Conservation (phyloP, 306 rosid species). For the Purshia tridentata region DNA sequence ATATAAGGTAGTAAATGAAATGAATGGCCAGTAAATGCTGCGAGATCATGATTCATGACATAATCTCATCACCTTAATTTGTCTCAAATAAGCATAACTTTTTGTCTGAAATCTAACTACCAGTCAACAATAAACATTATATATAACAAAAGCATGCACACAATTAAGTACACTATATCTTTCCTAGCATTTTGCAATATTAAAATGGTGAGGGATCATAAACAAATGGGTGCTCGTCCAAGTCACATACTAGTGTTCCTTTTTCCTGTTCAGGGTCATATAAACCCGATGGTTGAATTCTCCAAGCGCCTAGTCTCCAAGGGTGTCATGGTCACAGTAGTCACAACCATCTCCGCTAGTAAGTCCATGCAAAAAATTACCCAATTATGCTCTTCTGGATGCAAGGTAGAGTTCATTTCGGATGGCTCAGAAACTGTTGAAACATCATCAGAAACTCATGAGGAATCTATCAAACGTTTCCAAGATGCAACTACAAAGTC, state of each 20-base stretch:
- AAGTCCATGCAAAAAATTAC: neutral
- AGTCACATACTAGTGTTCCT: neutral
- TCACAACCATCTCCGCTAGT: neutral
- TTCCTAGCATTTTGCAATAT: too few relatives aligned
- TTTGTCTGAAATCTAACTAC: too few relatives aligned
- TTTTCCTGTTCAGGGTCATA: slow-evolving; percentile 1
- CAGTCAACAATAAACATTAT: too few relatives aligned
- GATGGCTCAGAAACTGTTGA: neutral
- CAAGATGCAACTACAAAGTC: neutral
- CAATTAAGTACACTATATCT: too few relatives aligned
- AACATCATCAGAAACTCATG: neutral
- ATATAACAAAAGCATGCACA: too few relatives aligned
- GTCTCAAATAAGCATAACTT: too few relatives aligned
- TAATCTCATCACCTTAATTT: too few relatives aligned
- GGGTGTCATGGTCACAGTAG: neutral
- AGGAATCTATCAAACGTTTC: neutral
- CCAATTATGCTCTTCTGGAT: neutral
- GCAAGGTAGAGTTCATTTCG: neutral
- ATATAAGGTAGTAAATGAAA: too few relatives aligned
- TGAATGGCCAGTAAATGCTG: too few relatives aligned
- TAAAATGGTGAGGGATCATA: too few relatives aligned
- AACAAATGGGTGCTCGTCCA: neutral
- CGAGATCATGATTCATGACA: too few relatives aligned
- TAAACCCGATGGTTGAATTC: slow-evolving; percentile 5
- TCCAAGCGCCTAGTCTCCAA: slow-evolving; percentile 2